Conservation (phyloP, 2,329 filamentous ascomycete species). For the Colletotrichum costaricense region DNA sequence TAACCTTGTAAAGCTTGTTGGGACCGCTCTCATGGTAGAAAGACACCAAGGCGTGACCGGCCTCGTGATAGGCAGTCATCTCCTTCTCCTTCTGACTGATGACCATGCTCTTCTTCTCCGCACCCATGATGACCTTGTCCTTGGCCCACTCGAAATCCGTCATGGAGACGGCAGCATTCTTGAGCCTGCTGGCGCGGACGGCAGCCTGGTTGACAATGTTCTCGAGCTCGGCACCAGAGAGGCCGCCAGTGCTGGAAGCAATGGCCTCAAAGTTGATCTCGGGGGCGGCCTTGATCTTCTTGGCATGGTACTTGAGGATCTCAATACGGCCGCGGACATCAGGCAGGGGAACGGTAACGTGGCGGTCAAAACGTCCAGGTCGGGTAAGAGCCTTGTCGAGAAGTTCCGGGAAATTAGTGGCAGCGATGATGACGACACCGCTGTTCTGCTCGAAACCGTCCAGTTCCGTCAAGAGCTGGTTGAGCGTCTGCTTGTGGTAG, state of each 20-base stretch:
- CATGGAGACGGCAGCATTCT: constrained; percentile 79
- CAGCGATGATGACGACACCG: constrained; percentile 94
- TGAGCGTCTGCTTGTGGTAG: constrained; percentile 97
- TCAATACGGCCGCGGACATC: constrained; percentile 94
- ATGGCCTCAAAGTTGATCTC: constrained; percentile 88
- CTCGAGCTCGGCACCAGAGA: constrained; percentile 95
- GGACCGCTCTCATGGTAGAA: constrained; percentile 81
- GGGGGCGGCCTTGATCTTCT: constrained; percentile 83
- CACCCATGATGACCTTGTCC: constrained; percentile 97
- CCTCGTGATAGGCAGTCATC: constrained; percentile 96
- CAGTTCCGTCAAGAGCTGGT: constrained; percentile 95
- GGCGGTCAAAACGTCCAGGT: constrained; percentile 95
- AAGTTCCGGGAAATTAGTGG: constrained; percentile 94
- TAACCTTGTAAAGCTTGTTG: constrained; percentile 93
- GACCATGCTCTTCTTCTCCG: constrained; percentile 88
- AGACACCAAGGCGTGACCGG: constrained; percentile 91
- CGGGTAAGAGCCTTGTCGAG: constrained; percentile 97
- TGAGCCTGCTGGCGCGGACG: constrained; percentile 90
- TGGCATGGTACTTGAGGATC: constrained; percentile 93
- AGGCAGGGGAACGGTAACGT: constrained; percentile 87
- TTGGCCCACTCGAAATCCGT: constrained; percentile 96
- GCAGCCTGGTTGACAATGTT: constrained; percentile 98
- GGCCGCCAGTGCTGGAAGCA: constrained; percentile 88
- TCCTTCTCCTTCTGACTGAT: constrained; percentile 95
- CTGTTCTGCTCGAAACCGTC: constrained; percentile 97